A percentile compares a stretch with the other conserved stretches of the same genome.
Evolutionary conservation across 2,329 filamentous ascomycete genomes (phyloP).

Genomic region (Aspergillus sclerotialis): DNA sequence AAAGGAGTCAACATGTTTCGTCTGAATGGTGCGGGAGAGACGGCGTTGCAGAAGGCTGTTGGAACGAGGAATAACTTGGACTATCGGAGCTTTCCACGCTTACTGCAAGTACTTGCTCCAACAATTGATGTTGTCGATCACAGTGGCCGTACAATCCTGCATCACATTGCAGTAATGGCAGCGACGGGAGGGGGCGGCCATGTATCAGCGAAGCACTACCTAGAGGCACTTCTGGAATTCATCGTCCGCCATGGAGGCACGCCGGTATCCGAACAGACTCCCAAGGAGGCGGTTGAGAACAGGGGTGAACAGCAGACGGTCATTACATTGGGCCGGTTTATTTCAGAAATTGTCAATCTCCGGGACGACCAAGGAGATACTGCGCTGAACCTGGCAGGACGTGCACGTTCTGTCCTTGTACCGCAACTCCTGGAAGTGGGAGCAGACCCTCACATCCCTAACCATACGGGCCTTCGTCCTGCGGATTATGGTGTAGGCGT

Average conservation of each 20-base stretch:
- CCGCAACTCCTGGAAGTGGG: constrained; percentile 94
- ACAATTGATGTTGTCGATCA: constrained; percentile 88
- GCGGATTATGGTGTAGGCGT: constrained; percentile 90
- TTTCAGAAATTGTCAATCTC: constrained; percentile 94
- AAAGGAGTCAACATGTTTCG: constrained; percentile 82
- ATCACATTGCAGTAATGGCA: constrained; percentile 93
- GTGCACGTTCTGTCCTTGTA: constrained; percentile 93
- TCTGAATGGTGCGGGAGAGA: constrained; percentile 84
- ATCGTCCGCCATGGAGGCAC: constrained; percentile 77
- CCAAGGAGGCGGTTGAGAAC: constrained; percentile 19
- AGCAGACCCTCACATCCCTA: constrained; percentile 85
- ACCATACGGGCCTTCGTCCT: constrained; percentile 79
- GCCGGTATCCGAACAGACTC: constrained; percentile 46
- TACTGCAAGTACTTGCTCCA: constrained; percentile 79
- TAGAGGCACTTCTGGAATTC: constrained; percentile 90
- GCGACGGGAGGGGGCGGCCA: constrained; percentile 89
- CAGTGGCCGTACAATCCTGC: constrained; percentile 83
- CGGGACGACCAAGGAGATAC: constrained; percentile 93
- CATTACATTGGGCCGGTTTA: constrained; percentile 88
- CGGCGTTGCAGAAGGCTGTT: constrained; percentile 85
- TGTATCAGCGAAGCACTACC: constrained; percentile 81
- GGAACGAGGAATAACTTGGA: constrained; percentile 93
- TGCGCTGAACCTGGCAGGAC: constrained; percentile 83
- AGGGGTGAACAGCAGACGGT: constrained; percentile 42
- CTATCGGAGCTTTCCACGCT: constrained; percentile 78